A percentile compares a stretch with the other conserved stretches of the same genome.
Evolutionary conservation across 768 basidiomycete species (phyloP).

Genomic region (Mycena crocata): DNA sequence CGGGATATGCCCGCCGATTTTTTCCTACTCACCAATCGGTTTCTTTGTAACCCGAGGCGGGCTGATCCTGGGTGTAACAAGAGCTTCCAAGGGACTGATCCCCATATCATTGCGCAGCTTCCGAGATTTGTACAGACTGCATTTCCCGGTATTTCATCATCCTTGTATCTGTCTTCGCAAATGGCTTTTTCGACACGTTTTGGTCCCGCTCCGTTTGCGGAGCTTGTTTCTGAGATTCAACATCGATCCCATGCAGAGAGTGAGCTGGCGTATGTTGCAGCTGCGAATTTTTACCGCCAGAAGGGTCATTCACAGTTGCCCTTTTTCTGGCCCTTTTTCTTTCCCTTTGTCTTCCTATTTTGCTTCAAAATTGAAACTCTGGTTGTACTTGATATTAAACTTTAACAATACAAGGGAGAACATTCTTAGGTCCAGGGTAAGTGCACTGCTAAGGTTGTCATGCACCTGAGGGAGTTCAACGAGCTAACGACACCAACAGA

Average conservation of each 20-base stretch:
- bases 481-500: too few relatives aligned
- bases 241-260: neutral
- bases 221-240: slow-evolving; percentile 19
- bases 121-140: slow-evolving; percentile 1
- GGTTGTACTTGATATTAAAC: too few relatives aligned
- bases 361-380: too few relatives aligned
- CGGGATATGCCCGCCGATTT: neutral
- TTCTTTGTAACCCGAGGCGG: neutral
- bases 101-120: too few relatives aligned
- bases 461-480: too few relatives aligned
- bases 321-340: too few relatives aligned
- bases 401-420: too few relatives aligned
- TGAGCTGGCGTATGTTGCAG: slow-evolving; percentile 10
- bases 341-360: too few relatives aligned
- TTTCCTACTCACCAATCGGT: neutral
- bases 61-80: neutral
- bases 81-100: neutral
- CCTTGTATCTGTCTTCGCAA: neutral
- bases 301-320: too few relatives aligned
- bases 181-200: neutral
- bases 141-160: neutral
- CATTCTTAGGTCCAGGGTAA: too few relatives aligned
- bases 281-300: slow-evolving; percentile 3
- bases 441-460: too few relatives aligned
- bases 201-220: slow-evolving; percentile 16